Base-by-base conservation (phyloP, 2,329 filamentous ascomycete genomes). In the Aspergillus flavus region DNA sequence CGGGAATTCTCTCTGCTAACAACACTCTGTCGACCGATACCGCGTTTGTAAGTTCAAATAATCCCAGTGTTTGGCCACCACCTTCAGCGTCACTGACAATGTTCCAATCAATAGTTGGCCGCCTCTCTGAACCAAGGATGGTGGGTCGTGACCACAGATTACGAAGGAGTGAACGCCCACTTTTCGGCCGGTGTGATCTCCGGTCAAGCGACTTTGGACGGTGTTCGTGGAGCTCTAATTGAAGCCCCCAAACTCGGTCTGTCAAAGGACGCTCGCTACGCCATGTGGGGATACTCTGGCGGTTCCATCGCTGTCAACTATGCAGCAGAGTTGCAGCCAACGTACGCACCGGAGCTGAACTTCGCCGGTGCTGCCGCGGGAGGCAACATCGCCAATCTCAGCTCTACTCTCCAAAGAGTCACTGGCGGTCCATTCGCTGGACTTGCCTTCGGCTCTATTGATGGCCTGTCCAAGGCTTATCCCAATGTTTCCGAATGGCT, bases 71-170 rank as follows among this genome's bases (percentile, higher is more conserved):
- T 41, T 23, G 7, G 23, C 26, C 26, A 32, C 2, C 2, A 75
- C 26, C 72, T 52, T 78, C 78, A 6, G n/a, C 19, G 19, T 79
- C 74, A 66, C 62, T 19, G 56, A 65, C 57, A 60, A 30, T 14
- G 30, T 1, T 23, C 32, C 26, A 1, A 56, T 1, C 1, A 23
- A 41, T 73, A 45, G 59, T 65, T 81, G 23, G 61, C 69, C 2
- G 58, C 68, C 7, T 75, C 76, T 2, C 76, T 84, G 0, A 72
- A 74, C 21, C 72, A 61, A 34, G 81, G 81, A 7, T 84, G 81
- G 81, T 75, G 79, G 50, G 78, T 85, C 26, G 80, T 77, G 53
- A 73, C 81, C 10, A 80, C 82, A 0, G 83, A 84, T 65, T 81
- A 77, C 55, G 78, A 82, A 65, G 80, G 80, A 0, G 79, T 80